Base-by-base conservation (phyloP, 768 basidiomycete genomes). In the Pleurotus tuoliensis region DNA sequence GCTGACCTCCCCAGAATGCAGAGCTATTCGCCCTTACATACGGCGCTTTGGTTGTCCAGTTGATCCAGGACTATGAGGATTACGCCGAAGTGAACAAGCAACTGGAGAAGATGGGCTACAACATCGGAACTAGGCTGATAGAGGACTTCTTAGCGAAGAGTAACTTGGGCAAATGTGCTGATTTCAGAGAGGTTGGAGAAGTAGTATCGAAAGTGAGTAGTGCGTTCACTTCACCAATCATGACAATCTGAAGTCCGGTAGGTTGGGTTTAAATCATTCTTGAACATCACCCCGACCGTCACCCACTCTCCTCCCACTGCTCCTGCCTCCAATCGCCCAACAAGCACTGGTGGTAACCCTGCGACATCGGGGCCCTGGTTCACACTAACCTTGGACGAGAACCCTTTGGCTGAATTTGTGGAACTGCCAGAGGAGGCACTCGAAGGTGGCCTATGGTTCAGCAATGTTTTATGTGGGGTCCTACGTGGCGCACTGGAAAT, bases 21-120 rank as follows among this genome's bases (percentile, higher is more conserved):
- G 97, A 99, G 71, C 82, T 99, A 24, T 98, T 99, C 72, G 89
- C 95, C 3, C 73, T 98, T 56, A 98, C 96, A 18, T 99, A 99
- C 62, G 97, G 97, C 51, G 95, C 95, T 20, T 84, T 98, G 50
- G 97, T 99, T 47, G 94, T 98, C 34, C 97, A 99, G 74, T 82
- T 99, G 59, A 94, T 98, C 60, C 97, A 98, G 67, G 97, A 99
- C 71, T 98, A 98, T 66, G 97, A 99, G 66, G 95, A 99, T 76
- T 98, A 97, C 67, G 81, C 81, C 12, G 93, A 96, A 69, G 91
- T 93, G 60, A 93, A 93, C 71, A 95, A 92, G 70, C 95, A 99
- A 69, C 86, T 99, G 2, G 96, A 99, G 65, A 96, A 94, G 76
- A 98, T 98, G 96, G 97, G 97, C 3, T 98, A 97, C 72, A 97